phyloP scores from a whole-genome alignment of 306 rosid species.

The Malus asiatica region DNA sequence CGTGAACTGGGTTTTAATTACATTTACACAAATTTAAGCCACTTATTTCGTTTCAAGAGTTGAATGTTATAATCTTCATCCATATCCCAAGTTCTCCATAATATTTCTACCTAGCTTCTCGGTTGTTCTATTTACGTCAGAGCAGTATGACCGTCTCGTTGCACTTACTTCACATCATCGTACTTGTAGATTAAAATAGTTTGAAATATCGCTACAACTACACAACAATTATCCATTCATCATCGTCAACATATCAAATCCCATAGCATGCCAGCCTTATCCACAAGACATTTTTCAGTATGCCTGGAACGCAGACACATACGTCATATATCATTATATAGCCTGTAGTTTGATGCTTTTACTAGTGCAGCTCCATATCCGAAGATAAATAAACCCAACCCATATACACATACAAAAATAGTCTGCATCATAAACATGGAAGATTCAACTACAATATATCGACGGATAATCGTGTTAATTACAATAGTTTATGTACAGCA shows the following conservation, averaged over 20 bases:
- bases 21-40: conserved; percentile 19
- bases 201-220: too few relatives aligned
- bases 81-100: not conserved
- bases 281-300: too few relatives aligned
- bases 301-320: too few relatives aligned
- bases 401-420: not conserved
- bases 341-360: too few relatives aligned
- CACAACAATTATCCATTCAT: too few relatives aligned
- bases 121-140: not conserved
- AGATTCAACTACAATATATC: not conserved
- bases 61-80: conserved; percentile 3
- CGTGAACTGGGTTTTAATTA: conserved; percentile 11
- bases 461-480: not conserved
- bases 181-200: too few relatives aligned
- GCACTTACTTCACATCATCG: too few relatives aligned
- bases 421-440: not conserved
- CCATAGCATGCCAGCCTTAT: too few relatives aligned
- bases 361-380: too few relatives aligned
- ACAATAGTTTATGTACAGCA: conserved; percentile 15
- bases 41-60: not conserved
- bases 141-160: too few relatives aligned
- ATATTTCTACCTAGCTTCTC: not conserved
- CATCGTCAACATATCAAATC: too few relatives aligned
- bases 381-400: not conserved
- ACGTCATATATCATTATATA: too few relatives aligned